Conservation (phyloP, 805 yeast genomes). For the Starmerella riodocensis region DNA sequence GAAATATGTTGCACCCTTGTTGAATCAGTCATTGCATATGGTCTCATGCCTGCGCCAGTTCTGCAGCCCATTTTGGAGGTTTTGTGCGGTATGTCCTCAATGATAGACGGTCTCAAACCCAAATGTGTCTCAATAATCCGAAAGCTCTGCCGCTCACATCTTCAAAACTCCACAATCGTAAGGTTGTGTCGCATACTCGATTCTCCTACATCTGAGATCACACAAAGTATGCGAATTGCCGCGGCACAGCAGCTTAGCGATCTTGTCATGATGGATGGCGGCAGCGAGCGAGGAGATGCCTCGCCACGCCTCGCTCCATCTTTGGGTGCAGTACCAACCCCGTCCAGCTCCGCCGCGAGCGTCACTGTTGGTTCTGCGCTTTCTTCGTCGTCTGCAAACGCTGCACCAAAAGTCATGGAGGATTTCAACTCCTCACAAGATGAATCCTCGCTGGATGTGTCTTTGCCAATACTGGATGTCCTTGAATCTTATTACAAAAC, state of each 20-base stretch:
- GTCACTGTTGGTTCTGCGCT: not conserved
- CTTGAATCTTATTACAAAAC: conserved; percentile 9
- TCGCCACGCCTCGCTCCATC: not conserved
- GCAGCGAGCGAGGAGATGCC: not conserved
- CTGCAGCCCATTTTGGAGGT: conserved; percentile 32
- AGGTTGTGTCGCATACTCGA: conserved; percentile 26
- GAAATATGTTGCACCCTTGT: conserved; percentile 33
- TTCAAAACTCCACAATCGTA: conserved; percentile 28
- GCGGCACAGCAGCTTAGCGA: conserved; percentile 27
- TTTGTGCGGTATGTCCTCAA: conserved; percentile 34
- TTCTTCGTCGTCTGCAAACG: not conserved
- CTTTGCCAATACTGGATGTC: conserved; percentile 7
- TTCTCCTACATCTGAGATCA: conserved; percentile 18
- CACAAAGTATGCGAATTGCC: conserved; percentile 27
- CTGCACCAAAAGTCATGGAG: not conserved
- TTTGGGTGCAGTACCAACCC: not conserved
- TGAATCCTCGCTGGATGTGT: not conserved
- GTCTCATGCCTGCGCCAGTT: conserved; percentile 34
- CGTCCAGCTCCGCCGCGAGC: not conserved
- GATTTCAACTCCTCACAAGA: not conserved
- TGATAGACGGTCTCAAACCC: conserved; percentile 29
- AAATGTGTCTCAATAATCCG: conserved; percentile 31
- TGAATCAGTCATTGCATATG: conserved; percentile 34
- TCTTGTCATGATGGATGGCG: conserved; percentile 13
- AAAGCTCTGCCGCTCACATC: conserved; percentile 30